A percentile compares a stretch with the other conserved stretches of the same genome.
Evolutionary conservation across 73 alveolate species (phyloP).

Genomic region (Stentor coeruleus): DNA sequence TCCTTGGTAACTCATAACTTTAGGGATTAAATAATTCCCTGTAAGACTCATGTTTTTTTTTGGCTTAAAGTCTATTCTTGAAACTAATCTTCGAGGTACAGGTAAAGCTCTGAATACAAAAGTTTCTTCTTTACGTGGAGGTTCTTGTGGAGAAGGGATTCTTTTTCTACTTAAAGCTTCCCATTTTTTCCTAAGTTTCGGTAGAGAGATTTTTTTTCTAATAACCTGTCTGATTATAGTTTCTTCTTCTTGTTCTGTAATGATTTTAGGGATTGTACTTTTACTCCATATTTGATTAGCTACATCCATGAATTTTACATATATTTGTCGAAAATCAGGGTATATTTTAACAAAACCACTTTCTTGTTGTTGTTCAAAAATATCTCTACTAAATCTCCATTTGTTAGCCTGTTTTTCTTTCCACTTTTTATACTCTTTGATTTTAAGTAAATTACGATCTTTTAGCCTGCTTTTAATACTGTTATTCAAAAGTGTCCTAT

Average conservation of each 20-base stretch:
- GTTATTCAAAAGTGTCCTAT: constrained; percentile 45
- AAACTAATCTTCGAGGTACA: not conserved
- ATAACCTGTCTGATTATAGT: not conserved
- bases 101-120: not conserved
- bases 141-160: not conserved
- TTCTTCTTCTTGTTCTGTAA: not conserved
- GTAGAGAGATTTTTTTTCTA: not conserved
- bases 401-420: not conserved
- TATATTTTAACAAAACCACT: not conserved
- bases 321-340: not conserved
- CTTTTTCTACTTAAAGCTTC: not conserved
- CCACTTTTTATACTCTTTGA: constrained; percentile 11
- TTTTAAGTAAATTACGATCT: not conserved
- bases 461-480: constrained; percentile 35
- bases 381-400: not conserved
- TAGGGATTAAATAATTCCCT: not conserved
- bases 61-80: not conserved
- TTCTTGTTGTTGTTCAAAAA: constrained; percentile 8
- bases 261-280: not conserved
- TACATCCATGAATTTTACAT: not conserved
- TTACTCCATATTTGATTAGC: not conserved
- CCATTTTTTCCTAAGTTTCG: not conserved
- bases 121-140: not conserved
- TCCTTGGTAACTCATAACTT: not conserved
- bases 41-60: not conserved